These are phyloP conservation scores for Euphorbia pulcherrima DNA, from an alignment of 345 rosid species.

Conservation along the genomic window DNA sequence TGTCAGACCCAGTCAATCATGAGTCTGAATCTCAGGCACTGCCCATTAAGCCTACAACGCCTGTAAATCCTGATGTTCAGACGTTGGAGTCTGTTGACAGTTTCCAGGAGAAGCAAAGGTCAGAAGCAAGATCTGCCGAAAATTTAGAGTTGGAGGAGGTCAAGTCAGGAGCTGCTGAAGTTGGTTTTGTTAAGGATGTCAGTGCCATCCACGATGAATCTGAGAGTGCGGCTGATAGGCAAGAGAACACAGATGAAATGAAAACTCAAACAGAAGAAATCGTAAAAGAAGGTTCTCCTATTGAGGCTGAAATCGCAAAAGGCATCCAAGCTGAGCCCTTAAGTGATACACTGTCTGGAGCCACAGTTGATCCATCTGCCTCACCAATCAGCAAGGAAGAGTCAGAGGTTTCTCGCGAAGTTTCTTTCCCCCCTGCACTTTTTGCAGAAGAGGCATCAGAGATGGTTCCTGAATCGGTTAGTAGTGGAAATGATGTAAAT, in stretches of 20 bases:
- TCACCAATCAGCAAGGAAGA: constrained; percentile 28
- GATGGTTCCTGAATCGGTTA: constrained; percentile 37
- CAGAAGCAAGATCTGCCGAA: constrained; percentile 30
- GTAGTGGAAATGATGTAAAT: constrained; percentile 25
- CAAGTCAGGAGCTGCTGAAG: constrained; percentile 35
- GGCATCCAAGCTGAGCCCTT: constrained; percentile 26
- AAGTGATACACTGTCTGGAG: constrained; percentile 25
- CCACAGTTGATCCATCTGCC: constrained; percentile 28
- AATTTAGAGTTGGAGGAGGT: constrained; percentile 36
- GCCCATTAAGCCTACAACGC: constrained; percentile 37
- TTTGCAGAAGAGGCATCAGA: constrained; percentile 46
- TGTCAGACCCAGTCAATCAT: constrained; percentile 30
- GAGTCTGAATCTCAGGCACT: constrained; percentile 30
- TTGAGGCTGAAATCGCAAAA: constrained; percentile 38
- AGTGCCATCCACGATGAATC: constrained; percentile 31
- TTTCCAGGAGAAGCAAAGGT: constrained; percentile 37
- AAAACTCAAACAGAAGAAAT: constrained; percentile 34
- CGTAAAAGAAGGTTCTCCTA: constrained; percentile 30
- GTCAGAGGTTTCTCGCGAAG: constrained; percentile 32
- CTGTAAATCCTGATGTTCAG: constrained; percentile 30
- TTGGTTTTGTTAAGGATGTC: constrained; percentile 31
- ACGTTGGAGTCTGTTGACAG: constrained; percentile 29
- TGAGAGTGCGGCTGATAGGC: constrained; percentile 29
- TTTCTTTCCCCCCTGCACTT: constrained; percentile 32
- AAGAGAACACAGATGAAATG: constrained; percentile 36